phyloP scores from a whole-genome alignment of 345 rosid genomes.

The Linum lewisii region DNA sequence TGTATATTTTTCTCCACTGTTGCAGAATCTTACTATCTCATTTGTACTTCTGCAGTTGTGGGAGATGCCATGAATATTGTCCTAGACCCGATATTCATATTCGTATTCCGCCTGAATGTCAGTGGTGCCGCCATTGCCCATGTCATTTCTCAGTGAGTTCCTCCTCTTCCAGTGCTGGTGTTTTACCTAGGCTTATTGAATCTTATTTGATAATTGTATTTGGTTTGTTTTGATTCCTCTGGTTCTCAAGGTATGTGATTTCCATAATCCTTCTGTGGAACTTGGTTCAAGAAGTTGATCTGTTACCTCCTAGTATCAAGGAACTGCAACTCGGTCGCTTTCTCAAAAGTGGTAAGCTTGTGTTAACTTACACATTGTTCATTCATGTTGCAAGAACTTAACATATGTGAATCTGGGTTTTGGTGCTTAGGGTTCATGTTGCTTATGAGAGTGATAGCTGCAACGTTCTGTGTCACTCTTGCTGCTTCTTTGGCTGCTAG shows the following conservation, averaged over 20 bases:
- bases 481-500: conserved; percentile 26
- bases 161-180: background rate
- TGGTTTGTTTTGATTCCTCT: too few species aligned
- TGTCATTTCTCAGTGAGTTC: conserved; percentile 23
- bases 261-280: conserved; percentile 26
- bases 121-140: conserved; percentile 25
- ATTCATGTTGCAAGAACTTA: too few species aligned
- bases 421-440: conserved; percentile 15
- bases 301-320: conserved; percentile 25
- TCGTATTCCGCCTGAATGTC: conserved; percentile 13
- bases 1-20: background rate
- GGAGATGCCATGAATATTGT: conserved; percentile 11
- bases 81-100: conserved; percentile 18
- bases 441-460: conserved; percentile 23
- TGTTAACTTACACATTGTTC: too few species aligned
- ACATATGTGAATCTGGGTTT: too few species aligned
- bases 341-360: conserved; percentile 38
- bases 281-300: conserved; percentile 22
- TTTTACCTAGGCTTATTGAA: too few species aligned
- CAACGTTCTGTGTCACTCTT: conserved; percentile 21
- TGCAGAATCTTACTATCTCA: too few species aligned
- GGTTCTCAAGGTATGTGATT: conserved; percentile 23
- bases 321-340: conserved; percentile 31
- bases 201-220: too few species aligned
- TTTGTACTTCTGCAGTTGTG: conserved; percentile 6